A percentile compares a stretch with the other conserved stretches of the same genome.
Evolutionary conservation across 108 stramenopile genomes (phyloP).

Genomic region (Cyclotella sp.): DNA sequence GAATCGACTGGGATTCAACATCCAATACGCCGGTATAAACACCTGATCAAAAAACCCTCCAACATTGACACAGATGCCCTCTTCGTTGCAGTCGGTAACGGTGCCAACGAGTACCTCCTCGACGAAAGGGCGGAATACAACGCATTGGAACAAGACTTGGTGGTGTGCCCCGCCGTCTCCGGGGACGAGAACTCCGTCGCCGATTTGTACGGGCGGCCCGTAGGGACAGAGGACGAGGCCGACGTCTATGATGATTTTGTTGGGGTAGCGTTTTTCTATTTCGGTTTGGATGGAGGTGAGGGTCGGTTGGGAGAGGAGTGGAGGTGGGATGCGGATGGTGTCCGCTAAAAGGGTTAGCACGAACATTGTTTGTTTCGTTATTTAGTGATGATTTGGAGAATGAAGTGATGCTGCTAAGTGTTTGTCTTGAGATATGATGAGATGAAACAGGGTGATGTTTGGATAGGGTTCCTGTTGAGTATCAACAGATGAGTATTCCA

Average conservation of each 20-base stretch:
- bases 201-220: conserved; percentile 68
- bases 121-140: conserved; percentile 91
- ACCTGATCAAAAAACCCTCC: conserved; percentile 90
- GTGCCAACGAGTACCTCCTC: conserved; percentile 86
- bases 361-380: conserved; percentile 62
- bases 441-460: background rate
- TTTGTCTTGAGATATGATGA: background rate
- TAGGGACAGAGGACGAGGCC: conserved; percentile 86
- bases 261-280: conserved; percentile 83
- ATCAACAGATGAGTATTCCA: no score
- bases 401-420: background rate
- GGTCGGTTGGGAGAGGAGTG: conserved; percentile 67
- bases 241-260: conserved; percentile 83
- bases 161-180: conserved; percentile 89
- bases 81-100: conserved; percentile 66
- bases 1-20: conserved; percentile 77
- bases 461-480: background rate
- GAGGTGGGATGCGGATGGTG: conserved; percentile 75
- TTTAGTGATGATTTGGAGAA: background rate
- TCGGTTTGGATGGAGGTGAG: conserved; percentile 66
- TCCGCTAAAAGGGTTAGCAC: conserved; percentile 74
- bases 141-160: conserved; percentile 72
- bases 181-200: conserved; percentile 75
- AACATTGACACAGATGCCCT: conserved; percentile 80
- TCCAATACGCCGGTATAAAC: conserved; percentile 87